Evolutionary conservation across 306 rosid species (phyloP).

Genomic region (Castanea sativa): DNA sequence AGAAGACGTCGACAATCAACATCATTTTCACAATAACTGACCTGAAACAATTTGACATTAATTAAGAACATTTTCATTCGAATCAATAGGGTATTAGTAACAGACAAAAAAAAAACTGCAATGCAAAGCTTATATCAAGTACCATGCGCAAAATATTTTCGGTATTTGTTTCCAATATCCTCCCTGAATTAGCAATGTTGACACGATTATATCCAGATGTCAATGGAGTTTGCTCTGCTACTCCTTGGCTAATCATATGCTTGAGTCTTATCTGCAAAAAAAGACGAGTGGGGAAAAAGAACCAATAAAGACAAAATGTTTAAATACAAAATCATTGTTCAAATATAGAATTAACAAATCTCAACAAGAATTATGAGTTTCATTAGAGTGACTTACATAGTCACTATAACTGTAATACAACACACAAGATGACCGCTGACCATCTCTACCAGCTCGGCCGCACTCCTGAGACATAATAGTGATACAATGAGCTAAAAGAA

Average conservation of each 20-base stretch:
- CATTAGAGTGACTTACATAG: slow-evolving; percentile 55
- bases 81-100: background rate
- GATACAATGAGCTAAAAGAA: slow-evolving; percentile 23
- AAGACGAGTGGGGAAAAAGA: slow-evolving; percentile 15
- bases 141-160: slow-evolving; percentile 94
- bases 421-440: slow-evolving; percentile 86
- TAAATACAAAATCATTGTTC: slow-evolving; percentile 7
- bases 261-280: slow-evolving; percentile 76
- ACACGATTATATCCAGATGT: slow-evolving; percentile 56
- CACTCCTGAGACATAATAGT: slow-evolving; percentile 68
- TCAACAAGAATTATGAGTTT: slow-evolving; percentile 7
- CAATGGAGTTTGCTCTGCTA: slow-evolving; percentile 59
- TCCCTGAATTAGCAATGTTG: slow-evolving; percentile 63
- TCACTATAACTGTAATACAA: slow-evolving; percentile 89
- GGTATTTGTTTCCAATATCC: slow-evolving; percentile 81
- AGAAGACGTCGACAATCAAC: slow-evolving; percentile 90
- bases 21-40: slow-evolving; percentile 89
- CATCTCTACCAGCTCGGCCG: slow-evolving; percentile 99
- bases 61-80: slow-evolving; percentile 13
- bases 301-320: slow-evolving; percentile 2
- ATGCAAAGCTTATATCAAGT: slow-evolving; percentile 17
- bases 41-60: slow-evolving; percentile 50
- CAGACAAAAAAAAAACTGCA: slow-evolving; percentile 6
- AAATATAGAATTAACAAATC: slow-evolving; percentile 9
- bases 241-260: slow-evolving; percentile 86